Evolutionary conservation across 2,329 filamentous ascomycete genomes (phyloP).

Genomic region (Botrytis hyacinthi): DNA sequence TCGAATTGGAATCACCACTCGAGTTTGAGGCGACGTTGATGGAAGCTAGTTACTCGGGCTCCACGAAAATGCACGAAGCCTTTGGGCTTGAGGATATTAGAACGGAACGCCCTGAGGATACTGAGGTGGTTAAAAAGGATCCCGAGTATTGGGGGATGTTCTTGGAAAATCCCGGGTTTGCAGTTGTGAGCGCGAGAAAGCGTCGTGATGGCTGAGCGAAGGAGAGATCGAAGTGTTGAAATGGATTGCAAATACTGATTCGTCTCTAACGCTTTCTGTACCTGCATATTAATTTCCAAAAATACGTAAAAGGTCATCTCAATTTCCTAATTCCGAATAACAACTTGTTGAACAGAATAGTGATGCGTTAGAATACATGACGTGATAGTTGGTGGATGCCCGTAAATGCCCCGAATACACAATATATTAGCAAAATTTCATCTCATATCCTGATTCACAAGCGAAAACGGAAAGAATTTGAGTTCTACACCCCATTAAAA

Average conservation of each 20-base stretch:
- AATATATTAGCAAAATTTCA: rapidly evolving
- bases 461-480: not conserved
- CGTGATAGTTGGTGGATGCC: not conserved
- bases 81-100: not conserved
- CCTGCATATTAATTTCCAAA: not conserved
- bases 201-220: not conserved
- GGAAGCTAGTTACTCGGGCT: not conserved
- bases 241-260: not conserved
- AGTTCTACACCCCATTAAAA: not conserved
- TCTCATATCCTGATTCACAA: not conserved
- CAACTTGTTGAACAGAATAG: not conserved
- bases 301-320: not conserved
- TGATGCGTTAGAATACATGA: not conserved
- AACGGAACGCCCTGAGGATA: not conserved
- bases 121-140: not conserved
- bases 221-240: not conserved
- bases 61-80: not conserved
- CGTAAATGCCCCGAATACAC: not conserved
- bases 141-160: not conserved
- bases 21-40: not conserved
- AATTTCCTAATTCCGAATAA: not conserved
- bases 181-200: not conserved
- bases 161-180: not conserved
- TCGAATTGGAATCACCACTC: not conserved
- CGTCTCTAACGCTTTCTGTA: not conserved